phyloP scores from a whole-genome alignment of 23 red algal species.

The Gracilaria domingensis region DNA sequence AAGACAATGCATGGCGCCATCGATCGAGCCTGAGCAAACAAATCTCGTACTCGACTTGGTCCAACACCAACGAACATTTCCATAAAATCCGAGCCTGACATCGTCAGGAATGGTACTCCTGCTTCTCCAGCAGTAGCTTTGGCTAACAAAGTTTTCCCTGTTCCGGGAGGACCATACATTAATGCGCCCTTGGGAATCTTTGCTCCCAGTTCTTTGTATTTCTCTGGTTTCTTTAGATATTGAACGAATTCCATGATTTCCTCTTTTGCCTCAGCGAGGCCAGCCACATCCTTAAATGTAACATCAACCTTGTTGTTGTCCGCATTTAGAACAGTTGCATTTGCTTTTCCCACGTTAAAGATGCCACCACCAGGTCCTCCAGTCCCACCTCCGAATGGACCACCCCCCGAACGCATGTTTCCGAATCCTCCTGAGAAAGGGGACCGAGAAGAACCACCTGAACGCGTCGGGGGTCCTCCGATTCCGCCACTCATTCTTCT shows the following conservation, averaged over 20 bases:
- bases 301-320: constrained; percentile 86
- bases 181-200: constrained; percentile 98
- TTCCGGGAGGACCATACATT: constrained; percentile 96
- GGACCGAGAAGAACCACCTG: constrained; percentile 65
- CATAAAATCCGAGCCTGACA: constrained; percentile 99
- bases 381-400: constrained; percentile 46
- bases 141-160: constrained; percentile 97
- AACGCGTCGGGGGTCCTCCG: constrained; percentile 50
- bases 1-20: constrained; percentile 98
- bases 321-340: constrained; percentile 87
- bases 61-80: constrained; percentile 99
- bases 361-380: constrained; percentile 79
- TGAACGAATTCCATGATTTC: constrained; percentile 99
- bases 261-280: constrained; percentile 93
- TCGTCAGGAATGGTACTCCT: constrained; percentile 97
- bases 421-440: constrained; percentile 73
- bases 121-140: constrained; percentile 98
- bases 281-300: constrained; percentile 96
- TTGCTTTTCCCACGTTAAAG: constrained; percentile 94
- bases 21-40: constrained; percentile 97
- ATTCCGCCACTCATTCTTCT: constrained; percentile 77
- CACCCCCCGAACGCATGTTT: constrained; percentile 59
- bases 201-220: constrained; percentile 94
- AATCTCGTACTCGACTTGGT: constrained; percentile 94
- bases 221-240: constrained; percentile 96